Evolutionary conservation across 352 stramenopile genomes (phyloP).

Genomic region (Phytophthora boehmeriae): DNA sequence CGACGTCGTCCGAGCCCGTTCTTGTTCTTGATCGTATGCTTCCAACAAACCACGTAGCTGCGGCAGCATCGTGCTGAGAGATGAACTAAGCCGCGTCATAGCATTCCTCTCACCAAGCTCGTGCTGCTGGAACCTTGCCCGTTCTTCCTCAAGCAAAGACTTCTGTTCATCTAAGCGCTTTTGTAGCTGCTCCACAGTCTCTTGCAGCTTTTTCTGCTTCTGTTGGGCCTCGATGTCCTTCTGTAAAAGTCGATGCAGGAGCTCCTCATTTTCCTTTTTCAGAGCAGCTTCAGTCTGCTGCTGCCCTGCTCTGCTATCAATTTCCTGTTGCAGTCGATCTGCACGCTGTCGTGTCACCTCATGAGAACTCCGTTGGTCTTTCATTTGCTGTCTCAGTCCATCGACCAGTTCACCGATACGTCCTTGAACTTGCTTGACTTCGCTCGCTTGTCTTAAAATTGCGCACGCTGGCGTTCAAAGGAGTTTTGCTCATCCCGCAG

Average conservation of each 20-base stretch:
- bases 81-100: neutral
- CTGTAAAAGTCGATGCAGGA: neutral
- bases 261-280: neutral
- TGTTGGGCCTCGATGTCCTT: slow-evolving; percentile 1
- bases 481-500: neutral
- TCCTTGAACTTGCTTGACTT: neutral
- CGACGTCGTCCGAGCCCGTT: neutral
- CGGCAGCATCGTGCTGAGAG: neutral
- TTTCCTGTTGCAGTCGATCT: slow-evolving; percentile 4
- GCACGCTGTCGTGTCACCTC: slow-evolving; percentile 1
- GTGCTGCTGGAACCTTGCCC: neutral
- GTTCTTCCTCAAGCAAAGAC: slow-evolving; percentile 1
- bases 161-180: slow-evolving; percentile 4
- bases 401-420: neutral
- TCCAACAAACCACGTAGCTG: neutral
- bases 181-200: slow-evolving; percentile 3
- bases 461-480: slow-evolving; percentile 2
- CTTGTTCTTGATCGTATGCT: neutral
- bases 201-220: neutral
- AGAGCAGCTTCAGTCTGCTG: neutral
- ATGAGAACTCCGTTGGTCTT: neutral
- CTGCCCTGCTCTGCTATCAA: neutral
- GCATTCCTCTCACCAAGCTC: neutral
- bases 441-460: neutral
- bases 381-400: neutral